Evolutionary conservation across 148 eudicot genomes (phyloP).

Genomic region (Drosera capensis): DNA sequence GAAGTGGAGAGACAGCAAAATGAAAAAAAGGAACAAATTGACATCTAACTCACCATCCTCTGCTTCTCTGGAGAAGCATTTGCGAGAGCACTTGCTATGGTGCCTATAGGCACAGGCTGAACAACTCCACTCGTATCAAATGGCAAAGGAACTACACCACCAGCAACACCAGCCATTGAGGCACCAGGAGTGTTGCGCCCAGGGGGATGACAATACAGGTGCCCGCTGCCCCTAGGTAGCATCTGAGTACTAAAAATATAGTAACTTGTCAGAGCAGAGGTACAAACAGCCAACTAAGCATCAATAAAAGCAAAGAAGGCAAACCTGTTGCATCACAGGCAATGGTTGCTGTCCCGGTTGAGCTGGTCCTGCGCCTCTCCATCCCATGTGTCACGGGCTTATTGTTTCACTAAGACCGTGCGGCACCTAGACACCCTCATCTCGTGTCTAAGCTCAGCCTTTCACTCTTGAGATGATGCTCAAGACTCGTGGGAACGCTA

Average conservation of each 20-base stretch:
- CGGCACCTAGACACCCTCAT: no score
- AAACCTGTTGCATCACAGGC: slow-evolving; percentile 58
- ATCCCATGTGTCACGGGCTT: no score
- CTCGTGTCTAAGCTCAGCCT: no score
- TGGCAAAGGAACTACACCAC: slow-evolving; percentile 46
- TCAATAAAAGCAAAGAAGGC: neutral
- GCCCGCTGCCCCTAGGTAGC: slow-evolving; percentile 76
- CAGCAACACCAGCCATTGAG: slow-evolving; percentile 21
- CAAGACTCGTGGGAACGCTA: no score
- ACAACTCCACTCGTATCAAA: slow-evolving; percentile 54
- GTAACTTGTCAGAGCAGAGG: neutral
- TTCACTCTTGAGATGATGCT: no score
- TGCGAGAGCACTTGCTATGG: slow-evolving; percentile 75
- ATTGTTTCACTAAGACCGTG: no score
- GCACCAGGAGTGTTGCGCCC: slow-evolving; percentile 53
- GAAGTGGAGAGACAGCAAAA: no score
- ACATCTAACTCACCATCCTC: slow-evolving; percentile 51
- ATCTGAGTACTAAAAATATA: slow-evolving; percentile 23
- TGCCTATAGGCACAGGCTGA: slow-evolving; percentile 64
- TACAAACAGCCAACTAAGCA: neutral
- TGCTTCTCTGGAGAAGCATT: slow-evolving; percentile 84
- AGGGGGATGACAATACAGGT: slow-evolving; percentile 64
- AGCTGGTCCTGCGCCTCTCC: slow-evolving; percentile 58
- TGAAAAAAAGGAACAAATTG: no score
- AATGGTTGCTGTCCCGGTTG: slow-evolving; percentile 64